Base-by-base conservation (phyloP, 1,284 basidiomycete genomes). In the Marasmius fiardii region DNA sequence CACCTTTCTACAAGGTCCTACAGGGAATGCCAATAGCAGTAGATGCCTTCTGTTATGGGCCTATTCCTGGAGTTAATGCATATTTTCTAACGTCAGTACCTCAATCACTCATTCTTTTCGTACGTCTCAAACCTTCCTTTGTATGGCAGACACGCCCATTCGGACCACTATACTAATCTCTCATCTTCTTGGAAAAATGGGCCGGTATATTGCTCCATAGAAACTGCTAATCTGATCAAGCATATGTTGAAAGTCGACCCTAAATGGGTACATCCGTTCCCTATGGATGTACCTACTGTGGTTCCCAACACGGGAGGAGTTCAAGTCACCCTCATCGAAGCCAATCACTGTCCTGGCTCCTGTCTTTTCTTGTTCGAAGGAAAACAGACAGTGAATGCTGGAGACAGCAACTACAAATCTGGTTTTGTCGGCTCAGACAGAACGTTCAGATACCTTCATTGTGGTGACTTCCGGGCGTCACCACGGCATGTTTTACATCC, bases 11-110 rank as follows among this genome's bases (percentile, higher is more conserved):
- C 73, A 98, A 97, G 74, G 83, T 95, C n/a, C 73, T 99, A 60
- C 91, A 93, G 61, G 96, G 97, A 2, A 98, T 98, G 95, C 94
- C 95, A 1, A 92, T 98, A 45, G 90, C 94, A 5, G 95, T 98
- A 0, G 96, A 98, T 65, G 95, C 94, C 0, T 98, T 98, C 70
- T 83, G 90, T 48, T 98, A 96, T 68, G 95, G 95, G 2, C 76
- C 79, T n/a, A 93, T 98, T 54, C 92, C 93, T 6, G 85, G 83
- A 10, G 85, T 97, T 11, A 90, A 81, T 2, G 93, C 93, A 0
- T 96, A 97, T 70, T 93, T 96, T 63, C 73, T 97, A 60, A 93
- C 88, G 92, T 90, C 61, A 56, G 83, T 64, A 35, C 43, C 14
- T 34, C n/a, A 33, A 20, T 34, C 7, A 23, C n/a, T 18, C 26